Conservation (phyloP, 345 rosid genomes). For the Populus alba region DNA sequence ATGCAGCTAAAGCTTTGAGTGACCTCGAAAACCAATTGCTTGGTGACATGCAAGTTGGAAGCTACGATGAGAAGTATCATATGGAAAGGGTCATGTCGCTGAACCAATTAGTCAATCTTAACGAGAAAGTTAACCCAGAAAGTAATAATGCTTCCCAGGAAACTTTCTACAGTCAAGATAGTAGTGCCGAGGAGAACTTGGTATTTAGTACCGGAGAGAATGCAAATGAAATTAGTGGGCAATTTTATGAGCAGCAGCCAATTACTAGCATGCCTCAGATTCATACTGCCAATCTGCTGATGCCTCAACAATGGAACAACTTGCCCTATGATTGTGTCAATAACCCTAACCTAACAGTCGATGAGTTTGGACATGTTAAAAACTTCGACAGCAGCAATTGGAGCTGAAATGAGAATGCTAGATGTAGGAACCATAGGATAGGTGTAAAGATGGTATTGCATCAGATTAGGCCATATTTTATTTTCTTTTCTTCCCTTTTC, state of each 20-base stretch:
- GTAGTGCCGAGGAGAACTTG: not conserved
- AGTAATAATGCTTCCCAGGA: not conserved
- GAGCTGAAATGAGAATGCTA: not conserved
- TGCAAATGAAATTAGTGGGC: not conserved
- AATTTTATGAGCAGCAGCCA: not conserved
- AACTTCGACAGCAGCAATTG: not conserved
- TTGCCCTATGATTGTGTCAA: not conserved
- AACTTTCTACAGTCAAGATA: not conserved
- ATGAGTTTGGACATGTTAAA: not conserved
- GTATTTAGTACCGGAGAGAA: not conserved
- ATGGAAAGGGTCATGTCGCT: not conserved
- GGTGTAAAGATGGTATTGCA: not conserved
- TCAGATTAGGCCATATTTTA: not conserved
- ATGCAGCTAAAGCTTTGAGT: not conserved
- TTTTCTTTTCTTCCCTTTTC: not conserved
- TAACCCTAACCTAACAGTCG: not conserved
- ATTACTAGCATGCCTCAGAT: not conserved
- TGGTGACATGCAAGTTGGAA: not conserved
- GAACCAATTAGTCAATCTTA: not conserved
- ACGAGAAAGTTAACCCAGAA: not conserved
- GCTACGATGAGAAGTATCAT: conserved; percentile 2
- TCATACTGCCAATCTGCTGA: not conserved
- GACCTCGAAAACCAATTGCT: conserved; percentile 4
- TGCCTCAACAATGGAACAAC: not conserved
- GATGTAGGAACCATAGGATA: not conserved